Base-by-base conservation (phyloP, 2,329 filamentous ascomycete species). In the Ophioceras dolichostomum region DNA sequence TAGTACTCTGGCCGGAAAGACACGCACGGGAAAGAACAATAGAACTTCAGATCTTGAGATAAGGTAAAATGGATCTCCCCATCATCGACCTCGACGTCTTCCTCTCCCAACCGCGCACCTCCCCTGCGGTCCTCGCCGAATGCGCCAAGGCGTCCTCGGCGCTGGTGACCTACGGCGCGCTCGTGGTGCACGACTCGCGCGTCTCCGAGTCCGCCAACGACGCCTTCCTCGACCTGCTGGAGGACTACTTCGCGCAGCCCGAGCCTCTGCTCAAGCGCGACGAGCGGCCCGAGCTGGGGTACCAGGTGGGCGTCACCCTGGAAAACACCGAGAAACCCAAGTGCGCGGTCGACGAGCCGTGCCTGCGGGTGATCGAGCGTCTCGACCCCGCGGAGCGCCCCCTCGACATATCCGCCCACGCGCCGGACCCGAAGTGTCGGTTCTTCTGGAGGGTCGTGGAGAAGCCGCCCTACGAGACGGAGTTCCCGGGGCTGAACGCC, bases 401-500 rank as follows among this genome's bases (percentile, higher is more conserved):
- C 3, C 61, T 76, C 8, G 73, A 77, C 47, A 69, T 77, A 44
- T 46, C 54, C n/a, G 69, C 52, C 6, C 72, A 76, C 50, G 50
- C 60, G 20, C 73, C 73, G 0, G 73, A 77, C 40, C 73, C 73
- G 28, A 77, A 77, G 55, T 76, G 71, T 47, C 63, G 73, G 31
- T 77, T 77, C 60, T 77, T 77, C 53, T 77, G 73, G 73, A 58
- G 68, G 42, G 73, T 77, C 68, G 64, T 59, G 10, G 67, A 74
- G 47, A 41, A 45, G 37, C 65, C 70, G 18, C 70, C 72, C 0
- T 73, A 71, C 43, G 52, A 62, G 50, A 75, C 72, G 1, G 48
- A 61, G 41, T 77, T 75, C 42, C 71, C 71, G 1, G 64, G 59
- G 0, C 52, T 77, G 14, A 75, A 76, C 39, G 68, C 72, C 1